Conservation (phyloP, 306 rosid genomes). For the Amphicarpaea edgeworthii region DNA sequence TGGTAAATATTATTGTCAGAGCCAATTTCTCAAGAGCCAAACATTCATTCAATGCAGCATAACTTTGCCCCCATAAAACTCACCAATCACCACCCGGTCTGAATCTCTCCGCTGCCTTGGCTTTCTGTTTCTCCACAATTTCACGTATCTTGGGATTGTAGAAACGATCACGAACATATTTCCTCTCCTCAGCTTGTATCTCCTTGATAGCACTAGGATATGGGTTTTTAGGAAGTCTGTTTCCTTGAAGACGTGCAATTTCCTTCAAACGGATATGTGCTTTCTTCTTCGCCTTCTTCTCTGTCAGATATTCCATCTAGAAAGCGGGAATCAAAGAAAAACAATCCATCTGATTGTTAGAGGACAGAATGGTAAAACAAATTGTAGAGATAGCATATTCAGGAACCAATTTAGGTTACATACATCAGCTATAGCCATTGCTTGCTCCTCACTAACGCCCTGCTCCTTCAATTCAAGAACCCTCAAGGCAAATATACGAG, state of each 20-base stretch:
- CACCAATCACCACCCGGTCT: conserved; percentile 49
- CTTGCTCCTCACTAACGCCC: conserved; percentile 81
- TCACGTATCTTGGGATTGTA: conserved; percentile 65
- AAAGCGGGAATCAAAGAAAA: conserved; percentile 25
- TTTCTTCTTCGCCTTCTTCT: conserved; percentile 76
- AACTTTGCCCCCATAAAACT: background rate
- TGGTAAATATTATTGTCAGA: conserved; percentile 28
- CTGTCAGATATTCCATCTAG: conserved; percentile 84
- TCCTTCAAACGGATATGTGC: conserved; percentile 75
- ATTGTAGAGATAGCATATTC: conserved; percentile 10
- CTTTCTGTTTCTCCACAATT: conserved; percentile 64
- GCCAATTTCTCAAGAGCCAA: conserved; percentile 23
- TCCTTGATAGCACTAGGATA: conserved; percentile 75
- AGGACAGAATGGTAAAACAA: conserved; percentile 9
- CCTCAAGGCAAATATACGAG: conserved; percentile 75
- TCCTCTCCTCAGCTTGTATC: conserved; percentile 84
- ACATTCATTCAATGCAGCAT: conserved; percentile 15
- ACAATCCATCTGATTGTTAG: conserved; percentile 28
- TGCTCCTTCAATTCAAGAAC: conserved; percentile 83
- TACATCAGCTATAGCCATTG: conserved; percentile 85
- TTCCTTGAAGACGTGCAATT: conserved; percentile 79
- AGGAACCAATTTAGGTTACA: conserved; percentile 39
- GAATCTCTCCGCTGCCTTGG: conserved; percentile 54
- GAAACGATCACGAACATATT: conserved; percentile 77
- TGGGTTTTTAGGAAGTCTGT: conserved; percentile 84